phyloP scores from a whole-genome alignment of 2,329 filamentous ascomycete species.

The Alternaria postmessia region DNA sequence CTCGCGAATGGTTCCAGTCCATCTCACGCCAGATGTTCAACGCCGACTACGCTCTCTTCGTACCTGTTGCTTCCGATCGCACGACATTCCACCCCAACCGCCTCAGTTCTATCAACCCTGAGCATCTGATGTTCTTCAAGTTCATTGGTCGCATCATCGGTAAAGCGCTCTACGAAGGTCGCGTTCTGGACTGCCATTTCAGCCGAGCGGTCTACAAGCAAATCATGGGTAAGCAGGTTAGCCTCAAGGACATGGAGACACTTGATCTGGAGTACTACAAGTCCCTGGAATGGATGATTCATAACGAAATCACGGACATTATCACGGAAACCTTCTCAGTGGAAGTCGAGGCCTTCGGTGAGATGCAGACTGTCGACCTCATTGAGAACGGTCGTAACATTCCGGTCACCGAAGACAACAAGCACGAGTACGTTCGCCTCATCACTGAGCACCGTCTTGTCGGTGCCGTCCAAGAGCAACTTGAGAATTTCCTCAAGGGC shows the following conservation, averaged over 20 bases:
- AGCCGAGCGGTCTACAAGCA: slow-evolving; percentile 98
- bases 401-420: slow-evolving; percentile 95
- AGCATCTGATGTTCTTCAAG: slow-evolving; percentile 98
- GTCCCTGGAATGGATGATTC: slow-evolving; percentile 96
- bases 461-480: slow-evolving; percentile 90
- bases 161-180: slow-evolving; percentile 95
- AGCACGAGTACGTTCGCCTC: slow-evolving; percentile 94
- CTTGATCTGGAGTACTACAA: slow-evolving; percentile 99
- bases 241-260: slow-evolving; percentile 99
- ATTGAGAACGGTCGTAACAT: slow-evolving; percentile 89
- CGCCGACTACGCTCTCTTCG: slow-evolving; percentile 95
- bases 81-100: slow-evolving; percentile 99
- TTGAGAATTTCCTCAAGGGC: slow-evolving; percentile 90
- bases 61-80: slow-evolving; percentile 93
- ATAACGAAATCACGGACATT: slow-evolving; percentile 98
- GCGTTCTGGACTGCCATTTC: slow-evolving; percentile 97
- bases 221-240: slow-evolving; percentile 92
- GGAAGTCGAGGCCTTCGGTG: slow-evolving; percentile 93
- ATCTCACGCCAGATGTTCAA: slow-evolving; percentile 99
- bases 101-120: slow-evolving; percentile 89
- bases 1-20: slow-evolving; percentile 98
- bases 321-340: slow-evolving; percentile 96
- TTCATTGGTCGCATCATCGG: slow-evolving; percentile 99
- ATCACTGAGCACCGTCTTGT: slow-evolving; percentile 94
- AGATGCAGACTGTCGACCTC: slow-evolving; percentile 85